Percentiles rank a stretch among this genome's conserved stretches.
Conservation (phyloP, 129 eudicot species). For the Saussurea involucrata region DNA sequence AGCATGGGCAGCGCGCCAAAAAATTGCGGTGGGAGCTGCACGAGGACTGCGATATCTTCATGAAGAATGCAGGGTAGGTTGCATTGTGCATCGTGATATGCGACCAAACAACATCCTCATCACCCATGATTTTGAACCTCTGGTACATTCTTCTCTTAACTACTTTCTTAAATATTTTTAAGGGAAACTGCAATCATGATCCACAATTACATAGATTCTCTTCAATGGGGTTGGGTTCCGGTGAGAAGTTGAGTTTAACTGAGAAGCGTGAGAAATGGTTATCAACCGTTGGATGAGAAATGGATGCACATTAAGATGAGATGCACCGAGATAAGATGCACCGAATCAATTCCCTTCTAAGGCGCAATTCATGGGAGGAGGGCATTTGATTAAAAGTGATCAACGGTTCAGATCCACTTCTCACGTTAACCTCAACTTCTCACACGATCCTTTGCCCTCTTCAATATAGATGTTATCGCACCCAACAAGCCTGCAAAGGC, state of each 20-base stretch:
- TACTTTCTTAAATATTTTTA: not conserved
- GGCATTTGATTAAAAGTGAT: no score
- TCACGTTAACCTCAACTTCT: no score
- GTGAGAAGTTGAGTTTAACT: no score
- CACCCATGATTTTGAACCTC: conserved; percentile 95
- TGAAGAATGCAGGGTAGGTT: conserved; percentile 98
- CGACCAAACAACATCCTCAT: conserved; percentile 94
- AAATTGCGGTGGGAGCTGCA: conserved; percentile 95
- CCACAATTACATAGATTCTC: not conserved
- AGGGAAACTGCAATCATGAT: not conserved
- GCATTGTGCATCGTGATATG: conserved; percentile 99
- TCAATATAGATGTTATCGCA: not conserved
- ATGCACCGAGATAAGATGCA: no score
- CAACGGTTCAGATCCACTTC: no score
- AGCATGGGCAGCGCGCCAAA: conserved; percentile 92
- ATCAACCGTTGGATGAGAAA: no score
- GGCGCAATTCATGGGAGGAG: no score
- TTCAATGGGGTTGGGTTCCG: no score
- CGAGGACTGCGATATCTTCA: conserved; percentile 93
- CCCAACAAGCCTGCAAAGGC: not conserved
- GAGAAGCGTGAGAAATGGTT: no score
- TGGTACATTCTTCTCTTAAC: conserved; percentile 47
- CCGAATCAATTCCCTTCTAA: no score
- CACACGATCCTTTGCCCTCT: no score
- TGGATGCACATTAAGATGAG: no score